These are phyloP conservation scores for Lipomyces spencermartinsiae DNA, from an alignment of 805 yeast species.

Conservation along the genomic window DNA sequence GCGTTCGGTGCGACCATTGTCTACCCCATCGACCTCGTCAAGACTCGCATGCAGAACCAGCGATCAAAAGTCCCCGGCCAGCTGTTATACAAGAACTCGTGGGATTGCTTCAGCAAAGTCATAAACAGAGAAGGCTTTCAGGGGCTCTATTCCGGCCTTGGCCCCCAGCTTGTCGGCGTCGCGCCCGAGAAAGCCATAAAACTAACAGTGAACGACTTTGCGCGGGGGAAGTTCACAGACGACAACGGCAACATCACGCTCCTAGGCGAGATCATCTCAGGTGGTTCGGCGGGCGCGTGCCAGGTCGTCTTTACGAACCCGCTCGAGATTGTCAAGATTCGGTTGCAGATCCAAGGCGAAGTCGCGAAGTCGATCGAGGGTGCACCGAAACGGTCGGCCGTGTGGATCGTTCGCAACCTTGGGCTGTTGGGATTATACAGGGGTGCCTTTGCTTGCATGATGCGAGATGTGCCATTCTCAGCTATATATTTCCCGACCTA, in stretches of 20 bases:
- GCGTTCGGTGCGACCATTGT: constrained; percentile 98
- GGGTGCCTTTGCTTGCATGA: constrained; percentile 88
- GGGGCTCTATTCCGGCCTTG: constrained; percentile 90
- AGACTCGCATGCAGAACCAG: constrained; percentile 98
- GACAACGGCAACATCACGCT: constrained; percentile 57
- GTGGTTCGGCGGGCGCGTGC: constrained; percentile 94
- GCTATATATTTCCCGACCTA: constrained; percentile 98
- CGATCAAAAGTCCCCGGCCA: constrained; percentile 58
- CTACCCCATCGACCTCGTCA: constrained; percentile 94
- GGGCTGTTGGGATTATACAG: constrained; percentile 87
- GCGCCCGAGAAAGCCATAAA: constrained; percentile 99
- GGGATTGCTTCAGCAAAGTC: constrained; percentile 85
- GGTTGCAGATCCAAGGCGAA: constrained; percentile 93
- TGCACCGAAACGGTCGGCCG: constrained; percentile 60
- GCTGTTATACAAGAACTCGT: constrained; percentile 71
- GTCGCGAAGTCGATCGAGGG: constrained; percentile 50
- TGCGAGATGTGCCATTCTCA: constrained; percentile 95
- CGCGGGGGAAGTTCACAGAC: constrained; percentile 74
- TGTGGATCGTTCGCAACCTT: constrained; percentile 73
- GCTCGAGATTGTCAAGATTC: constrained; percentile 90
- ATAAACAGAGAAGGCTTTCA: constrained; percentile 74
- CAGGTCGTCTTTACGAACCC: constrained; percentile 97
- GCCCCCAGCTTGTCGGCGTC: constrained; percentile 94
- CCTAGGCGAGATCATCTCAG: constrained; percentile 79
- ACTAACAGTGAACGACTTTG: constrained; percentile 88